Evolutionary conservation across 257 asterid genomes (phyloP).

Genomic region (Lycium barbarum): DNA sequence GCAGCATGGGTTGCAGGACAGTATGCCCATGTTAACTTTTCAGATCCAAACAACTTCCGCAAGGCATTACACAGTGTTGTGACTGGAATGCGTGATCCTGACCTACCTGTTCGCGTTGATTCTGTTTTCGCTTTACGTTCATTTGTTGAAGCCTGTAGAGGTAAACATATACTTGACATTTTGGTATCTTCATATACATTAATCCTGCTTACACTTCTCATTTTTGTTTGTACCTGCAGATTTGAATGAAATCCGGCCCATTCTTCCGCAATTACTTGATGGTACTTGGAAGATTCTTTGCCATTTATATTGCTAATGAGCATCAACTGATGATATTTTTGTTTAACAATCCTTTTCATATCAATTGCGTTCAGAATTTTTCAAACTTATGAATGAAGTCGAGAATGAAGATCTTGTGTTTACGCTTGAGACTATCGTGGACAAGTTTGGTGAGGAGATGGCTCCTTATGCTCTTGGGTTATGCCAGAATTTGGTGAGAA

Average conservation of each 20-base stretch:
- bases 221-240: slow-evolving; percentile 50
- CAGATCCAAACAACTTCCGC: slow-evolving; percentile 86
- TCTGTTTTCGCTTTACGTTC: slow-evolving; percentile 96
- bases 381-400: slow-evolving; percentile 95
- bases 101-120: slow-evolving; percentile 98
- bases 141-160: slow-evolving; percentile 95
- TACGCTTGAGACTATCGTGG: slow-evolving; percentile 97
- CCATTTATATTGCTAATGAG: slow-evolving; percentile 14
- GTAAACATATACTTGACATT: slow-evolving; percentile 42
- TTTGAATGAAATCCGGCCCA: slow-evolving; percentile 86
- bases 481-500: slow-evolving; percentile 93
- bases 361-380: slow-evolving; percentile 66
- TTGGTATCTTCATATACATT: slow-evolving; percentile 20
- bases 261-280: slow-evolving; percentile 92
- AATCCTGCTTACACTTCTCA: slow-evolving; percentile 27
- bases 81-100: slow-evolving; percentile 98
- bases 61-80: slow-evolving; percentile 87
- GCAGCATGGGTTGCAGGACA: slow-evolving; percentile 99
- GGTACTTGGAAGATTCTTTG: slow-evolving; percentile 55
- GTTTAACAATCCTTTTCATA: not conserved
- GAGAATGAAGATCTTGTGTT: slow-evolving; percentile 99
- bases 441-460: slow-evolving; percentile 99
- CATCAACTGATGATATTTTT: not conserved
- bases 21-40: slow-evolving; percentile 85
- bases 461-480: slow-evolving; percentile 97